Percentiles rank a stretch among this genome's conserved stretches.
These are phyloP conservation scores for Pulveroboletus ravenelii DNA, from an alignment of 768 basidiomycete genomes.

Conservation along the genomic window DNA sequence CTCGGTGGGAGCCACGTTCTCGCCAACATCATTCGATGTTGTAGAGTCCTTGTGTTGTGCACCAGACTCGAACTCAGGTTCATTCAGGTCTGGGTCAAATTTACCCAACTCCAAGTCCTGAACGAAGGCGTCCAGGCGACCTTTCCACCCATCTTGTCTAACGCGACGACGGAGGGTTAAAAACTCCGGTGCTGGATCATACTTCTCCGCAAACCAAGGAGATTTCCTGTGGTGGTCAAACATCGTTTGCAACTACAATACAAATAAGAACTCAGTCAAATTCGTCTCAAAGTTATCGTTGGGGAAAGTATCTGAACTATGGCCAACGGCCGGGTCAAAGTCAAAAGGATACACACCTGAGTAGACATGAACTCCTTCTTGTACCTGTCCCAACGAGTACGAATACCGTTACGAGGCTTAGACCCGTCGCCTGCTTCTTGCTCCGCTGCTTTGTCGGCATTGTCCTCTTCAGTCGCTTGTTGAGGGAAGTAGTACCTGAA, in stretches of 20 bases:
- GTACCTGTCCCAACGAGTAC: slow-evolving; percentile 86
- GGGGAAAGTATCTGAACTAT: slow-evolving; percentile 13
- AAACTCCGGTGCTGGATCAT: slow-evolving; percentile 73
- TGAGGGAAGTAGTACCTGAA: slow-evolving; percentile 73
- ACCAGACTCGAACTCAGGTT: slow-evolving; percentile 49
- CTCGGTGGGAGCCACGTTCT: slow-evolving; percentile 37
- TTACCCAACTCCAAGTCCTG: slow-evolving; percentile 80
- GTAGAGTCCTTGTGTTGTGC: slow-evolving; percentile 52
- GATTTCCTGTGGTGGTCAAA: slow-evolving; percentile 93
- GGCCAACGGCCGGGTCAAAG: slow-evolving; percentile 10
- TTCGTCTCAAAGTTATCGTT: slow-evolving; percentile 3
- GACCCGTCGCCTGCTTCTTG: slow-evolving; percentile 78
- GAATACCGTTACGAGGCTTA: slow-evolving; percentile 81
- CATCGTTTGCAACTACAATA: slow-evolving; percentile 86
- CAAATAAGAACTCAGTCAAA: slow-evolving; percentile 30
- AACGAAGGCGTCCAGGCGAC: slow-evolving; percentile 66
- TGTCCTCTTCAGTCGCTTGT: slow-evolving; percentile 78
- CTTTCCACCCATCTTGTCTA: slow-evolving; percentile 81
- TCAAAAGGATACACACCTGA: slow-evolving; percentile 61
- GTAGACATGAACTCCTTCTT: slow-evolving; percentile 84
- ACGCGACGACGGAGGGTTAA: slow-evolving; percentile 70
- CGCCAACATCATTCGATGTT: slow-evolving; percentile 33
- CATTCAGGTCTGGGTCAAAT: slow-evolving; percentile 73
- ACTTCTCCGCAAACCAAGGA: slow-evolving; percentile 97
- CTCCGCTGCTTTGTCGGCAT: slow-evolving; percentile 77